phyloP scores from a whole-genome alignment of 2,329 filamentous ascomycete genomes.

The Fusarium stilboides region DNA sequence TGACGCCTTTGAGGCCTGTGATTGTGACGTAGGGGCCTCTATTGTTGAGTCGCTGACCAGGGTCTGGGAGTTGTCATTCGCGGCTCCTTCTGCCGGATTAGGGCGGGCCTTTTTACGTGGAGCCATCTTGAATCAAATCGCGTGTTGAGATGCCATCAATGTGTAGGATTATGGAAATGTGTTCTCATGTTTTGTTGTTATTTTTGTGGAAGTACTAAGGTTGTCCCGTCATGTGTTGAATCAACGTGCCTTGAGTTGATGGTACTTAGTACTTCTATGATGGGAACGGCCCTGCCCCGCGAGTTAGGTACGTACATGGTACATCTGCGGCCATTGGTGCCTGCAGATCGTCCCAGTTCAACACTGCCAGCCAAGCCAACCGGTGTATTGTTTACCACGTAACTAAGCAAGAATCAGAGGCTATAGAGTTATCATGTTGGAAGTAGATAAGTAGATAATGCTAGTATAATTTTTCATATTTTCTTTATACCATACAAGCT shows the following conservation, averaged over 20 bases:
- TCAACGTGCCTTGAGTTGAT: slow-evolving; percentile 36
- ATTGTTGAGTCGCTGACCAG: slow-evolving; percentile 34
- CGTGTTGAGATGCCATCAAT: slow-evolving; percentile 23
- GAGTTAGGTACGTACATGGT: slow-evolving; percentile 6
- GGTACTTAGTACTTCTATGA: slow-evolving; percentile 1
- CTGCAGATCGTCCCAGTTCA: too few species aligned
- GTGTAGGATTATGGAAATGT: slow-evolving; percentile 4
- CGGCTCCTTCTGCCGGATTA: slow-evolving; percentile 47
- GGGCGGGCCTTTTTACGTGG: slow-evolving; percentile 55
- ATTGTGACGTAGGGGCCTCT: slow-evolving; percentile 49
- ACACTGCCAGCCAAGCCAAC: too few species aligned
- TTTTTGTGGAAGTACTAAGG: slow-evolving; percentile 30
- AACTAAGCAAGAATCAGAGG: too few species aligned
- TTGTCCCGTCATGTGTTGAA: slow-evolving; percentile 42
- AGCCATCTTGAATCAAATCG: slow-evolving; percentile 47
- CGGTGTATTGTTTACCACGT: too few species aligned
- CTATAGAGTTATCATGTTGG: too few species aligned
- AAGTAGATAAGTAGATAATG: too few species aligned
- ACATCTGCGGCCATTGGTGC: neutral
- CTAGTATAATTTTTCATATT: too few species aligned
- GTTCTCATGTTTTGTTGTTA: slow-evolving; percentile 25
- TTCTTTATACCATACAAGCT: too few species aligned
- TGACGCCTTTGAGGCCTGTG: slow-evolving; percentile 45
- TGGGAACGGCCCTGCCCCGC: slow-evolving; percentile 17
- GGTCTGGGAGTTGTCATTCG: slow-evolving; percentile 30